Conservation (phyloP, 2,329 filamentous ascomycete species). For the Pseudogymnoascus sp. region DNA sequence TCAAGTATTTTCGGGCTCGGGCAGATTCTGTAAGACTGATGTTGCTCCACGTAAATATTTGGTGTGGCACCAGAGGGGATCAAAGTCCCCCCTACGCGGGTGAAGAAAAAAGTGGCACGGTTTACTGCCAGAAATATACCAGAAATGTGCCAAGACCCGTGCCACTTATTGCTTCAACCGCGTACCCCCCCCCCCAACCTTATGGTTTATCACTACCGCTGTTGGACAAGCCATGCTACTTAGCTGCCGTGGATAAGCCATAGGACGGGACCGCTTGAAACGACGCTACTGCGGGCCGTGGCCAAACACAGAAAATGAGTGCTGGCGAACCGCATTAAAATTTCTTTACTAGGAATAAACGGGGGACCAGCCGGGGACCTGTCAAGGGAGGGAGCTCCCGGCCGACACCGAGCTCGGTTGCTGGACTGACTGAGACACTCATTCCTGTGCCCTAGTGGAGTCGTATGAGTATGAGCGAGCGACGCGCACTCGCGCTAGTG, state of each 20-base stretch:
- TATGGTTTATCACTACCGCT: not conserved
- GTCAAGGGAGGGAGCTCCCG: not conserved
- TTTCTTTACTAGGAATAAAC: not conserved
- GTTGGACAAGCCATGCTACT: not conserved
- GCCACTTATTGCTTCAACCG: too few relatives aligned
- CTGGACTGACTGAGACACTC: not conserved
- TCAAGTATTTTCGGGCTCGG: not conserved
- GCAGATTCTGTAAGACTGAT: not conserved
- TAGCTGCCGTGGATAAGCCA: not conserved
- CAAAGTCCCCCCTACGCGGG: not conserved
- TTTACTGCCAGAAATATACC: too few relatives aligned
- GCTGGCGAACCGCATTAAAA: not conserved
- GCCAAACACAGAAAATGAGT: not conserved
- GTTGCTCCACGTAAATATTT: not conserved
- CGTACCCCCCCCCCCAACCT: conserved; percentile 3
- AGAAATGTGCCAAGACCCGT: too few relatives aligned
- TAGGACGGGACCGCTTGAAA: not conserved
- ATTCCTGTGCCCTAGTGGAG: not conserved
- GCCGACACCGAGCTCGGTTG: not conserved
- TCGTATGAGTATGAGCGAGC: too few relatives aligned
- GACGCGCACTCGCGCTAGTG: too few relatives aligned
- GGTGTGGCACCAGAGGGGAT: not conserved
- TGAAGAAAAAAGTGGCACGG: too few relatives aligned
- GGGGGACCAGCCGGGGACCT: not conserved
- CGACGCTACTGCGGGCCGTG: not conserved